Conservation (phyloP, 306 rosid species). For the Erythrophleum fordii region DNA sequence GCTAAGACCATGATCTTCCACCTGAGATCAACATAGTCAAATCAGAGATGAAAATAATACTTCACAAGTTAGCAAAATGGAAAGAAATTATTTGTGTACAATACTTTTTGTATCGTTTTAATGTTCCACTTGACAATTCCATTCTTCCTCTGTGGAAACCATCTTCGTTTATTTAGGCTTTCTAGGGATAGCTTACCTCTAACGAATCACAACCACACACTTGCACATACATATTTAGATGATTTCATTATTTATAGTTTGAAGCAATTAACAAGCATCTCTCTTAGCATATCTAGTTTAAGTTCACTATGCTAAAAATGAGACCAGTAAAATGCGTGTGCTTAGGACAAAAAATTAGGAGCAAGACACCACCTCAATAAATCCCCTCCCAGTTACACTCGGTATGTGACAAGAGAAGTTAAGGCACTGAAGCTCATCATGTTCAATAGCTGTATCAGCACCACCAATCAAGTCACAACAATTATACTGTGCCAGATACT, state of each 20-base stretch:
- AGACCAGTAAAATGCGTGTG: background rate
- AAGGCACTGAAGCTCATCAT: conserved; percentile 56
- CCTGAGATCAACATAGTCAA: conserved; percentile 52
- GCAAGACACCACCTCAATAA: conserved; percentile 68
- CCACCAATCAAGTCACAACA: conserved; percentile 60
- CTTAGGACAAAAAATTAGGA: background rate
- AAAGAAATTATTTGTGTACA: conserved; percentile 9
- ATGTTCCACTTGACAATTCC: conserved; percentile 23
- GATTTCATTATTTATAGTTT: conserved; percentile 11
- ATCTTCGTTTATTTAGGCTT: background rate
- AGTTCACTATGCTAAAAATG: background rate
- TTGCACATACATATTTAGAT: background rate
- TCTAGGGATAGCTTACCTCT: conserved; percentile 21
- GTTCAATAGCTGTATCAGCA: conserved; percentile 44
- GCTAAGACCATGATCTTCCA: conserved; percentile 87
- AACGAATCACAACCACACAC: background rate
- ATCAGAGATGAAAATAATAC: conserved; percentile 34
- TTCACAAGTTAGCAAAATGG: conserved; percentile 22
- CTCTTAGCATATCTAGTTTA: background rate
- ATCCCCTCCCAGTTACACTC: conserved; percentile 75
- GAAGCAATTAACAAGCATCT: background rate
- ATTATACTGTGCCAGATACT: conserved; percentile 67
- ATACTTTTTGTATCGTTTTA: conserved; percentile 13
- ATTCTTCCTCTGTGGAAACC: background rate
- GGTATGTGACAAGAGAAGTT: conserved; percentile 74